Conservation (phyloP, 1,284 basidiomycete species). For the Pascua sp. region DNA sequence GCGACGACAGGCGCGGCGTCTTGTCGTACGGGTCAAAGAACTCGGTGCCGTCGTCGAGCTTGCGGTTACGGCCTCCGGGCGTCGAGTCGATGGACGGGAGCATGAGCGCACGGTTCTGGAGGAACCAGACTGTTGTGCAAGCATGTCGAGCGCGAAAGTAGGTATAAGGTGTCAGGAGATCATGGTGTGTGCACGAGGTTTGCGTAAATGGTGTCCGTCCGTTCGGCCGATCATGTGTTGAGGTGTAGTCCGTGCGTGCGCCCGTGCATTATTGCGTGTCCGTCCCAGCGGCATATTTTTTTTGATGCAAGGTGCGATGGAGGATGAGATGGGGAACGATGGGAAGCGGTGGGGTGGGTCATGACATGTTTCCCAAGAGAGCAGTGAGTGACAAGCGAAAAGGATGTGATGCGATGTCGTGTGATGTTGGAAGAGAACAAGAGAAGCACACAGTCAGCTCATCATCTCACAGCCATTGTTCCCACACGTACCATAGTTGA, state of each 20-base stretch:
- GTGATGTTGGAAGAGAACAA: neutral
- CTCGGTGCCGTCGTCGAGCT: slow-evolving; percentile 40
- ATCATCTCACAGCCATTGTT: neutral
- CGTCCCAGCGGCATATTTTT: no score
- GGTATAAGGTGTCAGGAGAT: no score
- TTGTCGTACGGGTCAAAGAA: slow-evolving; percentile 51
- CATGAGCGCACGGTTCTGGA: slow-evolving; percentile 55
- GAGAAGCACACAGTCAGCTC: no score
- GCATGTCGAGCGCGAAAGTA: no score
- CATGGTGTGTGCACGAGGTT: no score
- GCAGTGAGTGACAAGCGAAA: neutral
- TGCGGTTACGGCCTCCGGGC: slow-evolving; percentile 49
- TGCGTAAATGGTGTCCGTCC: no score
- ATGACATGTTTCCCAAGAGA: neutral
- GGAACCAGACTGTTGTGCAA: slow-evolving; percentile 72
- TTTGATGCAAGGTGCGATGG: no score
- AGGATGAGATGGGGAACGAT: no score
- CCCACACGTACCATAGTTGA: slow-evolving; percentile 72
- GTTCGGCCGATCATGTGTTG: no score
- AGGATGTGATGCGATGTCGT: neutral
- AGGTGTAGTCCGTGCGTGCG: no score
- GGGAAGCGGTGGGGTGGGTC: neutral
- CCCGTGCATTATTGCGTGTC: no score
- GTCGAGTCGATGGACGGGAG: slow-evolving; percentile 49
- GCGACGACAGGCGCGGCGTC: slow-evolving; percentile 49